These are phyloP conservation scores for Dothideomycetidae sp. DNA, from an alignment of 2,329 filamentous ascomycete genomes.

Conservation along the genomic window DNA sequence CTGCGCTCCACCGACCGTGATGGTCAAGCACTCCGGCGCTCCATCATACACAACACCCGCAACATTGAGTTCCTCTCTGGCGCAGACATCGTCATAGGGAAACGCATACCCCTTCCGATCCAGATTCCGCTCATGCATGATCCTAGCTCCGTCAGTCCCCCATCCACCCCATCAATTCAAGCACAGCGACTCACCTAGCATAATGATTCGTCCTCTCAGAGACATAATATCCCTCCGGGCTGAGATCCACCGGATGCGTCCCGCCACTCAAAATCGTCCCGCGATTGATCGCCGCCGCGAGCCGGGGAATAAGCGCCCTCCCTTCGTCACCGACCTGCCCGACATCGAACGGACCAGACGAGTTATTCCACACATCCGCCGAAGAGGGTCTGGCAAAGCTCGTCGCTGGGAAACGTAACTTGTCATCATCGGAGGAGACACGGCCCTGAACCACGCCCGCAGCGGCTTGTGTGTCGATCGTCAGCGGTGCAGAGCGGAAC, in stretches of 20 bases:
- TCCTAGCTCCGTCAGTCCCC: constrained; percentile 20
- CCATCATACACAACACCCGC: background rate
- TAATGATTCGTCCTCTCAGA: constrained; percentile 40
- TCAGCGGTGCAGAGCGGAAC: constrained; percentile 28
- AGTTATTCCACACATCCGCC: constrained; percentile 54
- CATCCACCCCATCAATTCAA: too few species aligned
- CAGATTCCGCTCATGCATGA: constrained; percentile 43
- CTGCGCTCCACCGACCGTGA: background rate
- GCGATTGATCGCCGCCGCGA: constrained; percentile 64
- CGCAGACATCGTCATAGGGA: constrained; percentile 47
- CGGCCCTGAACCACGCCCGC: constrained; percentile 40
- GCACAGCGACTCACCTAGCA: constrained; percentile 28
- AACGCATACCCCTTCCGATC: constrained; percentile 48
- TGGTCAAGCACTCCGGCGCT: background rate
- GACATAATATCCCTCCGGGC: constrained; percentile 22
- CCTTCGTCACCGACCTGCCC: constrained; percentile 24
- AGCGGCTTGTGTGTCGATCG: constrained; percentile 51
- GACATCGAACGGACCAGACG: constrained; percentile 46
- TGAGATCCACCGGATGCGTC: constrained; percentile 22
- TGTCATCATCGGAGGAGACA: constrained; percentile 26
- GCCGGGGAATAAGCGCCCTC: constrained; percentile 55
- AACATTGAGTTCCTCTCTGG: background rate
- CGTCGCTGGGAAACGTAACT: constrained; percentile 31
- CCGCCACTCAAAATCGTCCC: constrained; percentile 46
- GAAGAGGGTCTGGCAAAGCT: constrained; percentile 45